Conservation (phyloP, 495 filamentous ascomycete species). For the Penicillium goetzii region DNA sequence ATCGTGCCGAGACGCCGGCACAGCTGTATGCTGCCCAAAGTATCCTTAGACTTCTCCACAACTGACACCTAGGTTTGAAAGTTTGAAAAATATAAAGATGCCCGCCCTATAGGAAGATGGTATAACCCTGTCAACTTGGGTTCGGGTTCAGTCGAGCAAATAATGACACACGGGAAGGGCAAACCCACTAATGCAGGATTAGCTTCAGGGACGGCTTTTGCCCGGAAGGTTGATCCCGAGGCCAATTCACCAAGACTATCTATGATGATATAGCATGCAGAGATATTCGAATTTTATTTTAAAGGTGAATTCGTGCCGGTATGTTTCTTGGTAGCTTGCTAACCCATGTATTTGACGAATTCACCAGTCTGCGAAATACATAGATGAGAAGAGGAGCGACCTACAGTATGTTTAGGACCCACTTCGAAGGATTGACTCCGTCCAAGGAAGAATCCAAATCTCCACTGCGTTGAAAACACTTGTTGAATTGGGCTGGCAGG, state of each 20-base stretch:
- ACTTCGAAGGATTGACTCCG: neutral
- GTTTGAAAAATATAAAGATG: neutral
- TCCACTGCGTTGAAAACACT: neutral
- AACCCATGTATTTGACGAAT: neutral
- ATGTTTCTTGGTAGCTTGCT: neutral
- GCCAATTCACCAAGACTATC: neutral
- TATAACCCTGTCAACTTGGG: neutral
- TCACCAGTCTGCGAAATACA: neutral
- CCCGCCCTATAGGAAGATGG: neutral
- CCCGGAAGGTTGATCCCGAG: neutral
- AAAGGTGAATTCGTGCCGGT: neutral
- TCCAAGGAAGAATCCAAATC: neutral
- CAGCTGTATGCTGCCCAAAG: neutral
- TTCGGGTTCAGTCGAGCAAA: neutral
- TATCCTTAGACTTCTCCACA: neutral
- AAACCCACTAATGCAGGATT: neutral
- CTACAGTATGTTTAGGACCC: neutral
- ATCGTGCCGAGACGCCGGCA: slow-evolving; percentile 2
- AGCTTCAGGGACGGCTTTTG: slow-evolving; percentile 1
- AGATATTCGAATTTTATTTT: neutral
- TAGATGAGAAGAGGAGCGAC: neutral
- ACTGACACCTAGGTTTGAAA: neutral
- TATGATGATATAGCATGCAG: neutral
- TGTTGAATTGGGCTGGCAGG: neutral
- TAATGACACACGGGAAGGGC: slow-evolving; percentile 3